Conservation (phyloP, 2,329 filamentous ascomycete species). For the Stachybotrys echinatus region DNA sequence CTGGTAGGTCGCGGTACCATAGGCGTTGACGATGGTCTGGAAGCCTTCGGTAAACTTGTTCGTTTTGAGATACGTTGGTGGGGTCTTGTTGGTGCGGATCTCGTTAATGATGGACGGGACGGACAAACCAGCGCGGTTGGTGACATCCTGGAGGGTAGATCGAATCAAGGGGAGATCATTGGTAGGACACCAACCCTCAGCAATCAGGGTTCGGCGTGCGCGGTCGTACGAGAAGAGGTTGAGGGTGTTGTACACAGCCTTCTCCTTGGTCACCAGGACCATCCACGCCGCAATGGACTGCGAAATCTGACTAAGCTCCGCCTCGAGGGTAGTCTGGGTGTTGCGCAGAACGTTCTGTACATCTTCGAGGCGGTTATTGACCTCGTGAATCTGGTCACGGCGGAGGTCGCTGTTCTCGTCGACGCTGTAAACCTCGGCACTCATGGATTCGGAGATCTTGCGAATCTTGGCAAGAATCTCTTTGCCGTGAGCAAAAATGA, state of each 20-base stretch:
- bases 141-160: constrained; percentile 91
- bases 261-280: constrained; percentile 96
- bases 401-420: constrained; percentile 96
- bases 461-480: constrained; percentile 98
- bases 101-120: constrained; percentile 98
- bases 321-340: constrained; percentile 89
- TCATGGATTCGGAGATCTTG: constrained; percentile 97
- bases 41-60: constrained; percentile 98
- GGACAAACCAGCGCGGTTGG: constrained; percentile 90
- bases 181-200: constrained; percentile 95
- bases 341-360: constrained; percentile 89
- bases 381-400: constrained; percentile 93
- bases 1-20: constrained; percentile 94
- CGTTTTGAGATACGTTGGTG: constrained; percentile 94
- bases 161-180: constrained; percentile 86
- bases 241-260: constrained; percentile 91
- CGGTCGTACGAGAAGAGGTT: constrained; percentile 97
- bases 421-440: constrained; percentile 91
- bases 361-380: constrained; percentile 88
- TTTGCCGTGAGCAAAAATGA: constrained; percentile 98
- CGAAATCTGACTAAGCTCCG: constrained; percentile 88
- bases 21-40: constrained; percentile 98
- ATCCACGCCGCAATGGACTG: constrained; percentile 94
- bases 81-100: constrained; percentile 94
- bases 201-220: constrained; percentile 90